Conservation (phyloP, 257 asterid species). For the Fraxinus anomala region DNA sequence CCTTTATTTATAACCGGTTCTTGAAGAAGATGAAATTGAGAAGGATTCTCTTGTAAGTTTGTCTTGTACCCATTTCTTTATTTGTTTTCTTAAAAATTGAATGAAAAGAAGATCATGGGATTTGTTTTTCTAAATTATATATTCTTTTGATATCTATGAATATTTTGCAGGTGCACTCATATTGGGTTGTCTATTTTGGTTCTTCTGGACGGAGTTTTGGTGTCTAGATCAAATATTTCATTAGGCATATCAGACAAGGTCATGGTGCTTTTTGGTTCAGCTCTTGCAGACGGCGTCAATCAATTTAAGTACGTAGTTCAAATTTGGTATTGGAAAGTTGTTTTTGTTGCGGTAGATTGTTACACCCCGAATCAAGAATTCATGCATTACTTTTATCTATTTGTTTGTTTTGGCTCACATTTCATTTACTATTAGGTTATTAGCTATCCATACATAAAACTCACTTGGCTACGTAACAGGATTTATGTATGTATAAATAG, state of each 20-base stretch:
- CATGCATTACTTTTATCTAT: slow-evolving; percentile 10
- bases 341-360: slow-evolving; percentile 11
- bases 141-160: slow-evolving; percentile 7
- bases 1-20: slow-evolving; percentile 71
- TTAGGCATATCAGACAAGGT: slow-evolving; percentile 75
- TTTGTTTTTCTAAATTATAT: neutral
- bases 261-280: slow-evolving; percentile 82
- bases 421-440: neutral
- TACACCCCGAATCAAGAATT: neutral
- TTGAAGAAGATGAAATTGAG: slow-evolving; percentile 79
- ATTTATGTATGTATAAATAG: neutral
- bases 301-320: slow-evolving; percentile 76
- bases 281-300: slow-evolving; percentile 84
- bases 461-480: neutral
- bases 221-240: slow-evolving; percentile 59
- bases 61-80: slow-evolving; percentile 21
- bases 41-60: slow-evolving; percentile 75
- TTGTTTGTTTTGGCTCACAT: neutral
- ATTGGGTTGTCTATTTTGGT: slow-evolving; percentile 62
- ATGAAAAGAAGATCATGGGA: neutral
- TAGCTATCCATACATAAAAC: neutral
- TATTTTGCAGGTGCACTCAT: slow-evolving; percentile 70
- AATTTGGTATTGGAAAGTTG: slow-evolving; percentile 12
- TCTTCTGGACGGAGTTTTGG: slow-evolving; percentile 66
- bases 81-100: neutral